phyloP scores from a whole-genome alignment of 371 early-diverging fungal genomes.

The Spiromyces aspiralis region DNA sequence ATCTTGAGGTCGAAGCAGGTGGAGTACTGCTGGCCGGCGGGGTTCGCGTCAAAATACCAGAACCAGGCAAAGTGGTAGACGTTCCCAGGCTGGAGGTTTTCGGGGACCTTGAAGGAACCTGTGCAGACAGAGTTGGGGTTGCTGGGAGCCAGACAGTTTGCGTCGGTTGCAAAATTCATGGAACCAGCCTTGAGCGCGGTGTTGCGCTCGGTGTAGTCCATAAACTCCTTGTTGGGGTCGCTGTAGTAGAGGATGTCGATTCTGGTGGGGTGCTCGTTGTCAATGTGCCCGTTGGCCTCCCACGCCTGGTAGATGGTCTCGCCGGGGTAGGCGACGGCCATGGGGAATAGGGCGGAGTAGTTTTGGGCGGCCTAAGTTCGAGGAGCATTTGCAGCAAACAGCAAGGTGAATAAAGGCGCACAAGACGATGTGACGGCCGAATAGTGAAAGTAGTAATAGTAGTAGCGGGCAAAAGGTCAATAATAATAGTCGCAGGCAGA shows the following conservation, averaged over 20 bases:
- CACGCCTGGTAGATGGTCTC: conserved; percentile 29
- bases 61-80: conserved; percentile 33
- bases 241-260: conserved; percentile 26
- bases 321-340: conserved; percentile 28
- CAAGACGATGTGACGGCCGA: no score
- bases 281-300: conserved; percentile 34
- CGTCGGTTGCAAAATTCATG: conserved; percentile 10
- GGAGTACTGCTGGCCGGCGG: conserved; percentile 35
- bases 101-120: conserved; percentile 28
- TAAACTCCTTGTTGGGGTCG: conserved; percentile 12
- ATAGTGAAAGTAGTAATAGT: no score
- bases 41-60: conserved; percentile 37
- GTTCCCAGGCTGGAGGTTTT: conserved; percentile 21
- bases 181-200: conserved; percentile 11
- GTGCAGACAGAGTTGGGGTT: conserved; percentile 30
- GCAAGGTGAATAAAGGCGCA: background rate
- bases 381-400: background rate
- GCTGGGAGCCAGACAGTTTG: conserved; percentile 8
- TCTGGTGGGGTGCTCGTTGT: conserved; percentile 21
- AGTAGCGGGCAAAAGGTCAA: no score
- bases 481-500: no score
- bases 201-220: conserved; percentile 20
- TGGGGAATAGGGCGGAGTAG: conserved; percentile 22
- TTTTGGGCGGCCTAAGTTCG: conserved; percentile 6
- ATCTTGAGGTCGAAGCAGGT: conserved; percentile 38